Conservation (phyloP, 768 basidiomycete species). For the Tricholoma furcatifolium region DNA sequence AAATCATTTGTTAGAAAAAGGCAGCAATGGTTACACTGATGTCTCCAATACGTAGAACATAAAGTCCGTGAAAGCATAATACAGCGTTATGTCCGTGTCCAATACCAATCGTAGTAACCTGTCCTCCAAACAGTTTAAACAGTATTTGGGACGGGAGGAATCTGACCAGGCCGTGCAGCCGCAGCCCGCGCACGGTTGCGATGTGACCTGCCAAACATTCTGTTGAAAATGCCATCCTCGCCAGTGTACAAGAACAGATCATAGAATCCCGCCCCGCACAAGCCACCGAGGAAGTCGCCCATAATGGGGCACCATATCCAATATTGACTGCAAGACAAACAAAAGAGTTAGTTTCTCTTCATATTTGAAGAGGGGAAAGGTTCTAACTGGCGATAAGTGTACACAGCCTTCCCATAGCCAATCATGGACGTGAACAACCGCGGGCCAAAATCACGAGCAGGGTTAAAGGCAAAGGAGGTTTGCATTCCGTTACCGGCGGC, state of each 20-base stretch:
- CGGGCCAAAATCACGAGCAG: conserved; percentile 51
- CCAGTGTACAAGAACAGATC: conserved; percentile 61
- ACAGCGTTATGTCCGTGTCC: too few species aligned
- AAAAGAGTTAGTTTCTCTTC: neutral
- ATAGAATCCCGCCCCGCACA: conserved; percentile 52
- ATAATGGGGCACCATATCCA: conserved; percentile 73
- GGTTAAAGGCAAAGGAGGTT: conserved; percentile 47
- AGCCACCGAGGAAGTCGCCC: conserved; percentile 56
- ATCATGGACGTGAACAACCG: conserved; percentile 66
- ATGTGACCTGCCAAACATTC: neutral
- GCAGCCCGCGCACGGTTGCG: conserved; percentile 20
- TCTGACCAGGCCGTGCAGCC: conserved; percentile 7
- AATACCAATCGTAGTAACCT: too few species aligned
- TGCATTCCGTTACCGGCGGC: conserved; percentile 60
- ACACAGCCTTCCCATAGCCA: conserved; percentile 56
- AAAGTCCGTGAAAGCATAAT: too few species aligned
- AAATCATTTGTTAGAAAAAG: too few species aligned
- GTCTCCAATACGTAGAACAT: too few species aligned
- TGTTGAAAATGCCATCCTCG: conserved; percentile 51
- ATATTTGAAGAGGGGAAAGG: neutral
- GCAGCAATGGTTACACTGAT: too few species aligned
- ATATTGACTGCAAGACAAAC: conserved; percentile 52
- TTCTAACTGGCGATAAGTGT: conserved; percentile 37
- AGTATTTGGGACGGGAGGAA: conserved; percentile 13
- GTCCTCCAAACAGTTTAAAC: neutral